Conservation (phyloP, 169 alveolate genomes). For the Cryptosporidium felis region DNA sequence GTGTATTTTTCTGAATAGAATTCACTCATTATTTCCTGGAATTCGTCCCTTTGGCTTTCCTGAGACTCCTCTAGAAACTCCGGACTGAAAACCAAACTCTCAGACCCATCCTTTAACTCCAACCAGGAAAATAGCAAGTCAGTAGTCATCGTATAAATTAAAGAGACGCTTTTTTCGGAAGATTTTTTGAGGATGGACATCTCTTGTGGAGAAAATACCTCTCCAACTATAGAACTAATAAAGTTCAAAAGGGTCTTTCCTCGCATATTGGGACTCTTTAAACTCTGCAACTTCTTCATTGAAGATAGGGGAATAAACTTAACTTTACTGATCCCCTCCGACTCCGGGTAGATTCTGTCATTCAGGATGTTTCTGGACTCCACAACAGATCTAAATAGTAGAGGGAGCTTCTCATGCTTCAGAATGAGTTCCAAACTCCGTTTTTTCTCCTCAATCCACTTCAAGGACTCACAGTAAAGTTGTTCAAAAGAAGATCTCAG, state of each 20-base stretch:
- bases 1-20: constrained; percentile 36
- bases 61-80: not conserved
- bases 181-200: constrained; percentile 33
- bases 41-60: not conserved
- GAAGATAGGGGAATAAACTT: constrained; percentile 57
- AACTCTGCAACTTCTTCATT: constrained; percentile 20
- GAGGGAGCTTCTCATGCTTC: constrained; percentile 17
- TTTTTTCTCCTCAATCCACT: constrained; percentile 57
- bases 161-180: constrained; percentile 31
- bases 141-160: constrained; percentile 46
- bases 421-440: constrained; percentile 20
- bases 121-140: constrained; percentile 60
- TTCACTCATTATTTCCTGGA: constrained; percentile 10
- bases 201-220: constrained; percentile 39
- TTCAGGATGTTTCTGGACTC: constrained; percentile 51
- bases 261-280: constrained; percentile 47
- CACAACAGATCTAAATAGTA: constrained; percentile 9
- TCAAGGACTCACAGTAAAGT: constrained; percentile 30
- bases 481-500: constrained; percentile 62
- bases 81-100: not conserved
- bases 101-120: constrained; percentile 23
- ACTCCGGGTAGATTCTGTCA: not conserved
- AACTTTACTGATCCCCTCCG: not conserved
- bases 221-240: constrained; percentile 55
- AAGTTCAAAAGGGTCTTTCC: constrained; percentile 41